Conservation (phyloP, 2,329 filamentous ascomycete genomes). For the Neonectria sp. region DNA sequence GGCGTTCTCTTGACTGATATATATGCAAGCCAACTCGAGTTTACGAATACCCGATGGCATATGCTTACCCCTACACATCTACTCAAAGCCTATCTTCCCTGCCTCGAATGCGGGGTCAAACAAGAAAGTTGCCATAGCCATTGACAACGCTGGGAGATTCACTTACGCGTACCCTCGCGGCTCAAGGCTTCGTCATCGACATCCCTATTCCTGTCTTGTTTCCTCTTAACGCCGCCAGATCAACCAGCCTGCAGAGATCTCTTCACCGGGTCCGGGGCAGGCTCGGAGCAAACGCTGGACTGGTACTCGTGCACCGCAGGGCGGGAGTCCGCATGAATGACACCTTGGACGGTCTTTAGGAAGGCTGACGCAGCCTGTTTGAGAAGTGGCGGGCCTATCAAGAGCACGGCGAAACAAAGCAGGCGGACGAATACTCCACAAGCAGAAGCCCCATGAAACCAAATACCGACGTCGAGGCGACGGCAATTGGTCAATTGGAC, state of each 20-base stretch:
- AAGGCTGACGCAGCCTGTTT: constrained; percentile 4
- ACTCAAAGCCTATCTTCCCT: background rate
- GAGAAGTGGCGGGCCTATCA: constrained; percentile 16
- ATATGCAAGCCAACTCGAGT: background rate
- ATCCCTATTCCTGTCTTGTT: constrained; percentile 8
- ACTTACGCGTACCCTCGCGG: constrained; percentile 21
- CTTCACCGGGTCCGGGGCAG: constrained; percentile 5
- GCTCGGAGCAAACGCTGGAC: constrained; percentile 11
- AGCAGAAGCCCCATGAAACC: constrained; percentile 16
- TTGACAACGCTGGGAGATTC: constrained; percentile 5
- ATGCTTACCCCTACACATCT: background rate
- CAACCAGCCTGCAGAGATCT: constrained; percentile 1
- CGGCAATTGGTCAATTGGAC: constrained; percentile 16
- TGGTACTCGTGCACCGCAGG: constrained; percentile 5
- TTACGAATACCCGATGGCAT: background rate
- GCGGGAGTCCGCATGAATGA: constrained; percentile 16
- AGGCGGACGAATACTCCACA: constrained; percentile 15
- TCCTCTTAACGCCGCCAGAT: constrained; percentile 14
- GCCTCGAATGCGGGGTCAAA: background rate
- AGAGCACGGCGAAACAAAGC: constrained; percentile 21
- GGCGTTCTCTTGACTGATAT: background rate
- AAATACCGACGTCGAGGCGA: constrained; percentile 9
- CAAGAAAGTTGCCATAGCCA: background rate
- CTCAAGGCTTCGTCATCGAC: constrained; percentile 23
- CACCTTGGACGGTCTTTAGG: background rate